Evolutionary conservation across 306 rosid genomes (phyloP).

Genomic region (Pterocarpus macrocarpus): DNA sequence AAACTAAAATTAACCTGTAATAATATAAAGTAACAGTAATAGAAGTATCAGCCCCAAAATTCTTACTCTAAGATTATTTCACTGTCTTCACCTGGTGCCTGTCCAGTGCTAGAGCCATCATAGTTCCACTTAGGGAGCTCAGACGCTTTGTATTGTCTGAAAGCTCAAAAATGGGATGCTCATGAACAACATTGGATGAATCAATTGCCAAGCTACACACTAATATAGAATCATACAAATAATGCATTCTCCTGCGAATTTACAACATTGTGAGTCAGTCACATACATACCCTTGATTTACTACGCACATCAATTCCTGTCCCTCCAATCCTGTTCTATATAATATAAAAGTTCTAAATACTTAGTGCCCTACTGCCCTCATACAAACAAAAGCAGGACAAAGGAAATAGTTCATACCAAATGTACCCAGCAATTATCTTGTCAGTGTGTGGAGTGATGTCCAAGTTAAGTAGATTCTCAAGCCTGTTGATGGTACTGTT

Average conservation of each 20-base stretch:
- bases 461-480: slow-evolving; percentile 79
- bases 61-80: slow-evolving; percentile 98
- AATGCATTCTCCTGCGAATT: too few species aligned
- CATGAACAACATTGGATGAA: slow-evolving; percentile 30
- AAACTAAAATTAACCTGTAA: slow-evolving; percentile 42
- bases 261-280: slow-evolving; percentile 3
- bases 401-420: slow-evolving; percentile 62
- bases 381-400: slow-evolving; percentile 35
- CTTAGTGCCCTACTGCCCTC: background rate
- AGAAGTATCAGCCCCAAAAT: slow-evolving; percentile 39
- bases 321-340: slow-evolving; percentile 87
- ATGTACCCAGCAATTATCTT: slow-evolving; percentile 96
- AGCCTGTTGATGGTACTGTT: slow-evolving; percentile 77
- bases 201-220: background rate
- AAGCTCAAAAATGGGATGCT: slow-evolving; percentile 42
- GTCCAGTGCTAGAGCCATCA: slow-evolving; percentile 99
- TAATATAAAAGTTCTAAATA: slow-evolving; percentile 34
- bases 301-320: slow-evolving; percentile 96
- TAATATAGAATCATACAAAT: too few species aligned
- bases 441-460: slow-evolving; percentile 80
- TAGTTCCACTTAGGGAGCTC: slow-evolving; percentile 99
- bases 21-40: background rate
- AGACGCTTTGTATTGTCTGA: slow-evolving; percentile 87
- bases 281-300: slow-evolving; percentile 80
- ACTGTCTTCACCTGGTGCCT: slow-evolving; percentile 98